Percentiles rank a stretch among this genome's conserved stretches.
phyloP scores from a whole-genome alignment of 2,329 filamentous ascomycete genomes.

The Erysiphe neolycopersici region DNA sequence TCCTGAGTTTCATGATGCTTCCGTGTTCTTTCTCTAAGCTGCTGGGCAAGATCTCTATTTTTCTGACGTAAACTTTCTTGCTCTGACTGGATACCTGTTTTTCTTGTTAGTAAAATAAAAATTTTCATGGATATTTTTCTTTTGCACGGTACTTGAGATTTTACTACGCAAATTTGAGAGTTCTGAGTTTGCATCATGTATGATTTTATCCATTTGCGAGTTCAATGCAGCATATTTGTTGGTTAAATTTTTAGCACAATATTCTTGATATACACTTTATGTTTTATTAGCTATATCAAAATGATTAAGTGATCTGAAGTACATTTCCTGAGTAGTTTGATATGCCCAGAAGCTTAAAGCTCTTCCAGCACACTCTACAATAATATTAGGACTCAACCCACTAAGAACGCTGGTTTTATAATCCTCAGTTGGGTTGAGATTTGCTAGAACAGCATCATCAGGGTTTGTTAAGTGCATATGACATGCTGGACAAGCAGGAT shows the following conservation, averaged over 20 bases:
- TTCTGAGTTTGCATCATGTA: conserved; percentile 49
- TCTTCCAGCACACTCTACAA: conserved; percentile 67
- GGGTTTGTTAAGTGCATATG: conserved; percentile 36
- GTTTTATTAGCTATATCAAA: conserved; percentile 4
- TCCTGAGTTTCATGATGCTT: conserved; percentile 43
- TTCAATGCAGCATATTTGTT: conserved; percentile 43
- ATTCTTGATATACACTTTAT: conserved; percentile 47
- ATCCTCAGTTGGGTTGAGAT: conserved; percentile 57
- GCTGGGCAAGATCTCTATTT: conserved; percentile 41
- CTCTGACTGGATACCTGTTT: conserved; percentile 27
- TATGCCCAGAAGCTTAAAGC: conserved; percentile 70
- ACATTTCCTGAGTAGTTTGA: conserved; percentile 67
- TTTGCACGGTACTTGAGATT: conserved; percentile 24
- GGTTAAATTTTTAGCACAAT: conserved; percentile 40
- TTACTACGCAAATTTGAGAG: conserved; percentile 39
- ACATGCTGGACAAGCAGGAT: conserved; percentile 48
- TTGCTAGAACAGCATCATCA: conserved; percentile 47
- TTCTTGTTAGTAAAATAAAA: conserved; percentile 2
- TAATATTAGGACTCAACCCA: conserved; percentile 51
- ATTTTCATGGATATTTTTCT: no score
- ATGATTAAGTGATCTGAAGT: conserved; percentile 9
- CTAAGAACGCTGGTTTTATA: conserved; percentile 73
- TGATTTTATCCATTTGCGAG: conserved; percentile 41
- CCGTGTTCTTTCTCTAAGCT: conserved; percentile 42
- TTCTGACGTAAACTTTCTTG: conserved; percentile 38